phyloP scores from a whole-genome alignment of 208 protist species.

The Phytomonas francai region DNA sequence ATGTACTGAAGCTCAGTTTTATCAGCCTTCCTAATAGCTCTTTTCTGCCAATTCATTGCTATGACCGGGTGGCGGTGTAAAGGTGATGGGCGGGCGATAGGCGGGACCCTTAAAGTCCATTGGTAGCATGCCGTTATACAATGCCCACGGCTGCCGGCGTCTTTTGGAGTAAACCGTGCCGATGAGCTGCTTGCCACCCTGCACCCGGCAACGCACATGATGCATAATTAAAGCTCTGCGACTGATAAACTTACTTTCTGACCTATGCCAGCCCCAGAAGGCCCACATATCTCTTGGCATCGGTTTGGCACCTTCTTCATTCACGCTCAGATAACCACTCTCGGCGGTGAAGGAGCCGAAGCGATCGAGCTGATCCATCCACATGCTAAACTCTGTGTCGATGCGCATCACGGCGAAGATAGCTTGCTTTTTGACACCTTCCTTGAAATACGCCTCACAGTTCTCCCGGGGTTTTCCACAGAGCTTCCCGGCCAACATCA shows the following conservation, averaged over 20 bases:
- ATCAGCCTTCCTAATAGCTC: neutral
- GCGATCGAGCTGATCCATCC: constrained; percentile 86
- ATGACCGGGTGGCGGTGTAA: constrained; percentile 47
- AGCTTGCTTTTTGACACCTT: constrained; percentile 50
- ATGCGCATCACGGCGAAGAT: constrained; percentile 67
- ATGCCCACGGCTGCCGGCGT: constrained; percentile 75
- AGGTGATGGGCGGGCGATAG: constrained; percentile 30
- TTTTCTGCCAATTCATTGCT: neutral
- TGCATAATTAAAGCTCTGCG: constrained; percentile 47
- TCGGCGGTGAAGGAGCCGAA: constrained; percentile 78
- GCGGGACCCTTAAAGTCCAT: constrained; percentile 67
- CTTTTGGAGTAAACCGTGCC: constrained; percentile 76
- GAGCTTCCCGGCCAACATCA: constrained; percentile 81
- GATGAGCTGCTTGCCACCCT: constrained; percentile 52
- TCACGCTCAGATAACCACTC: constrained; percentile 64
- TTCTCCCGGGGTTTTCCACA: constrained; percentile 45
- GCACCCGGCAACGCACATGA: constrained; percentile 55
- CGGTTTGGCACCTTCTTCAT: constrained; percentile 72
- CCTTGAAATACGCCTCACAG: constrained; percentile 61
- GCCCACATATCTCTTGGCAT: constrained; percentile 88
- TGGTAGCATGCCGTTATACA: constrained; percentile 76
- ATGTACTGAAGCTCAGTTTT: neutral
- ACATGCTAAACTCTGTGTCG: constrained; percentile 89
- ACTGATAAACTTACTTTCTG: constrained; percentile 79
- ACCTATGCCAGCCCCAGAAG: constrained; percentile 81